These are phyloP conservation scores for Triticum dicoccoides DNA, from an alignment of 176 grass and related monocot species.

Conservation along the genomic window DNA sequence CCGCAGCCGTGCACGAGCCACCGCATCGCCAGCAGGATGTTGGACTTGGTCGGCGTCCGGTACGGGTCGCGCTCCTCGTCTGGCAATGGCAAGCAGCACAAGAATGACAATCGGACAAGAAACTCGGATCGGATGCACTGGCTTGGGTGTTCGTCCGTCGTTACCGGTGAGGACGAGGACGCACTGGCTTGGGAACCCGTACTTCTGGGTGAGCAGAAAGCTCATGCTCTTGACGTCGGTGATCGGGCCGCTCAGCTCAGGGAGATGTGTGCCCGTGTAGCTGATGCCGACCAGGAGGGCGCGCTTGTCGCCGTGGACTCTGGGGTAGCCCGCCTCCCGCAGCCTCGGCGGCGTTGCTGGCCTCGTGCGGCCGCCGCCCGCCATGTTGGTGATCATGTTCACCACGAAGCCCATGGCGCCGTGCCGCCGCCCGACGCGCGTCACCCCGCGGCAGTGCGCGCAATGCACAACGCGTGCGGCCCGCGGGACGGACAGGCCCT, in stretches of 20 bases:
- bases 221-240: slow-evolving; percentile 77
- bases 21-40: slow-evolving; percentile 69
- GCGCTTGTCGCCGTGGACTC: slow-evolving; percentile 53
- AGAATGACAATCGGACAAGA: neutral
- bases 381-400: neutral
- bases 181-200: slow-evolving; percentile 55
- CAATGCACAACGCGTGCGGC: slow-evolving; percentile 45
- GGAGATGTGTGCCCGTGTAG: slow-evolving; percentile 27
- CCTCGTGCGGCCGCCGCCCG: neutral
- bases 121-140: neutral
- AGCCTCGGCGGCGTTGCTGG: neutral
- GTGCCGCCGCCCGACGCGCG: slow-evolving; percentile 26
- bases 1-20: slow-evolving; percentile 75
- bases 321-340: slow-evolving; percentile 33
- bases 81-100: neutral
- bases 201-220: slow-evolving; percentile 58
- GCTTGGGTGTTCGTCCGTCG: too few species aligned
- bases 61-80: slow-evolving; percentile 55
- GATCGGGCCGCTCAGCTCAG: slow-evolving; percentile 52
- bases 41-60: slow-evolving; percentile 61
- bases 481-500: slow-evolving; percentile 12
- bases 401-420: neutral
- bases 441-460: slow-evolving; percentile 44
- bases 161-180: slow-evolving; percentile 59
- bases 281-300: slow-evolving; percentile 76